Conservation (phyloP, 805 yeast species). For the Candida sanyiensis region DNA sequence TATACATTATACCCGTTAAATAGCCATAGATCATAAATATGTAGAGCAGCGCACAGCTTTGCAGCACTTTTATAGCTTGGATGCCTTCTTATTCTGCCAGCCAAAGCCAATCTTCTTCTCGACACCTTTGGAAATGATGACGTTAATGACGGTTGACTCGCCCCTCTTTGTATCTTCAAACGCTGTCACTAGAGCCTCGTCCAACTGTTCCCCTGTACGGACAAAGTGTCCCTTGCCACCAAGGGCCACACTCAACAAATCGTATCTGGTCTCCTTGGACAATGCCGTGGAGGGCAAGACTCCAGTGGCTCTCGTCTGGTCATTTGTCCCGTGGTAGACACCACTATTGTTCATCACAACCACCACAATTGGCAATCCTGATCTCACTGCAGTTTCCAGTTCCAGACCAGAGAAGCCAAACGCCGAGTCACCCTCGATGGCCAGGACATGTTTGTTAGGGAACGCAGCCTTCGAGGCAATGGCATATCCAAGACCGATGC, state of each 20-base stretch:
- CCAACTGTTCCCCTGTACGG: constrained; percentile 36
- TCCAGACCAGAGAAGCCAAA: constrained; percentile 73
- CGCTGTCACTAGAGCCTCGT: constrained; percentile 31
- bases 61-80: constrained; percentile 13
- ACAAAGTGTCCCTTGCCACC: constrained; percentile 53
- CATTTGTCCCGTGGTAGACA: constrained; percentile 58
- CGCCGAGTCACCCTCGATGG: constrained; percentile 73
- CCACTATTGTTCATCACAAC: constrained; percentile 73
- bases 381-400: constrained; percentile 60
- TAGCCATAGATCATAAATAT: too few relatives aligned
- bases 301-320: constrained; percentile 22
- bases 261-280: constrained; percentile 51
- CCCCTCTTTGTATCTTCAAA: constrained; percentile 27
- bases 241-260: constrained; percentile 45
- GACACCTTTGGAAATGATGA: constrained; percentile 55
- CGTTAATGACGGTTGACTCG: constrained; percentile 46
- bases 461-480: constrained; percentile 50
- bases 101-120: constrained; percentile 54
- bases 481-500: constrained; percentile 66
- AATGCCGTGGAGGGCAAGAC: constrained; percentile 55
- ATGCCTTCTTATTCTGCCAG: constrained; percentile 52
- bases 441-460: constrained; percentile 42
- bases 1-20: too few relatives aligned
- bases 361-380: constrained; percentile 46
- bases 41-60: not conserved